Evolutionary conservation across 768 basidiomycete genomes (phyloP).

Genomic region (Russula brevipes): DNA sequence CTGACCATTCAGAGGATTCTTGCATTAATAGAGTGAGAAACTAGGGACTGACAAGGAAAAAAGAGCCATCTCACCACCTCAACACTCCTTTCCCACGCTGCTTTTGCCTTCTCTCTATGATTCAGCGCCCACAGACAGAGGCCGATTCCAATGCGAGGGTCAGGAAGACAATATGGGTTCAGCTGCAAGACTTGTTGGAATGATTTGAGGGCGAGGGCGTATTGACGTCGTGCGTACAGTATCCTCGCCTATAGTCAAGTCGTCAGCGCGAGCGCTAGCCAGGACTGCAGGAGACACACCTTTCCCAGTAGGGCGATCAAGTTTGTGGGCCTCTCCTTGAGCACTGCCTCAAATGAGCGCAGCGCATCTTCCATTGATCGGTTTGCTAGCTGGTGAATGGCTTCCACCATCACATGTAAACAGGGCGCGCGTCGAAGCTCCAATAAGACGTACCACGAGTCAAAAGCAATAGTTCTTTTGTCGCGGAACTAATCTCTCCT

Average conservation of each 20-base stretch:
- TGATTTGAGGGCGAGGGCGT: conserved; percentile 69
- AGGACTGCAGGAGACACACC: conserved; percentile 38
- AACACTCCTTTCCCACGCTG: conserved; percentile 86
- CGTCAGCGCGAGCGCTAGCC: neutral
- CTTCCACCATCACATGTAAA: conserved; percentile 37
- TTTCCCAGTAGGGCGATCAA: conserved; percentile 84
- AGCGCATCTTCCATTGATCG: conserved; percentile 79
- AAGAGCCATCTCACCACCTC: conserved; percentile 58
- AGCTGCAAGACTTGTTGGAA: conserved; percentile 83
- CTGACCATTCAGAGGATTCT: conserved; percentile 77
- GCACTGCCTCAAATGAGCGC: conserved; percentile 74
- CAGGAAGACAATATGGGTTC: conserved; percentile 76
- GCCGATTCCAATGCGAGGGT: conserved; percentile 94
- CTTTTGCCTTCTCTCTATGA: conserved; percentile 72
- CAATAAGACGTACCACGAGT: conserved; percentile 51
- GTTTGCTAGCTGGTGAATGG: conserved; percentile 75
- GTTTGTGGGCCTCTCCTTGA: conserved; percentile 77
- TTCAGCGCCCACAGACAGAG: conserved; percentile 90
- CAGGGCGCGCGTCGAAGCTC: neutral
- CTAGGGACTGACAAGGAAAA: neutral
- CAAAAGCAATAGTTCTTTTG: conserved; percentile 49
- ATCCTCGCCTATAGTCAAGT: conserved; percentile 63
- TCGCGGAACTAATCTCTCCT: conserved; percentile 51
- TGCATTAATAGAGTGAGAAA: neutral
- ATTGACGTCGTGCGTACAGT: conserved; percentile 74